Percentiles rank a stretch among this genome's conserved stretches.
phyloP scores from a whole-genome alignment of 768 basidiomycete species.

The Tephrocybe sp. region DNA sequence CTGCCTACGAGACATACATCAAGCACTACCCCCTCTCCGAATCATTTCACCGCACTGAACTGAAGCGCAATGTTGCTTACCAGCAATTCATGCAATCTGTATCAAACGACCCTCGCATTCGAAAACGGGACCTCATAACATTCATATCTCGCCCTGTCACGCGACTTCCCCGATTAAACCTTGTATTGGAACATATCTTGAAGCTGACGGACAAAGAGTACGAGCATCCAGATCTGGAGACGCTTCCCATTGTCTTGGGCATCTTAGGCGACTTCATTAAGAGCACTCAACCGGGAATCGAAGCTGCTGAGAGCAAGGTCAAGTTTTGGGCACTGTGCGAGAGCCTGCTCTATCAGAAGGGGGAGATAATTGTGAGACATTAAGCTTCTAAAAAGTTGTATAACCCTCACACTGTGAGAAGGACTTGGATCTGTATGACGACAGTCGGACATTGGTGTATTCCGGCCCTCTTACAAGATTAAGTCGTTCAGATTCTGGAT shows the following conservation, averaged over 20 bases:
- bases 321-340: slow-evolving; percentile 84
- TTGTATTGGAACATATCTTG: slow-evolving; percentile 69
- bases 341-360: slow-evolving; percentile 69
- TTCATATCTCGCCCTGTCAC: slow-evolving; percentile 88
- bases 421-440: slow-evolving; percentile 84
- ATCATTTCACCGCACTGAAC: slow-evolving; percentile 75
- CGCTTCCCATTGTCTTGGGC: slow-evolving; percentile 67
- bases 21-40: slow-evolving; percentile 89
- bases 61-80: slow-evolving; percentile 67
- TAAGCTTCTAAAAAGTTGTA: background rate
- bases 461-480: slow-evolving; percentile 63
- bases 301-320: slow-evolving; percentile 87
- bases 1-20: slow-evolving; percentile 78
- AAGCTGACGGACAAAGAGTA: slow-evolving; percentile 63
- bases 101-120: slow-evolving; percentile 62
- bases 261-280: slow-evolving; percentile 75
- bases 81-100: slow-evolving; percentile 63
- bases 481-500: slow-evolving; percentile 64
- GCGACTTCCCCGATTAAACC: slow-evolving; percentile 77
- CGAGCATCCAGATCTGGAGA: slow-evolving; percentile 79
- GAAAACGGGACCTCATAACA: slow-evolving; percentile 75
- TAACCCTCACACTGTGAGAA: slow-evolving; percentile 25
- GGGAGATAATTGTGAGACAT: slow-evolving; percentile 76
- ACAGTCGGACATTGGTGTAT: slow-evolving; percentile 71
- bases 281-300: slow-evolving; percentile 88